These are phyloP conservation scores for Pterulicium gracile DNA, from an alignment of 1,284 basidiomycete species.

Conservation along the genomic window DNA sequence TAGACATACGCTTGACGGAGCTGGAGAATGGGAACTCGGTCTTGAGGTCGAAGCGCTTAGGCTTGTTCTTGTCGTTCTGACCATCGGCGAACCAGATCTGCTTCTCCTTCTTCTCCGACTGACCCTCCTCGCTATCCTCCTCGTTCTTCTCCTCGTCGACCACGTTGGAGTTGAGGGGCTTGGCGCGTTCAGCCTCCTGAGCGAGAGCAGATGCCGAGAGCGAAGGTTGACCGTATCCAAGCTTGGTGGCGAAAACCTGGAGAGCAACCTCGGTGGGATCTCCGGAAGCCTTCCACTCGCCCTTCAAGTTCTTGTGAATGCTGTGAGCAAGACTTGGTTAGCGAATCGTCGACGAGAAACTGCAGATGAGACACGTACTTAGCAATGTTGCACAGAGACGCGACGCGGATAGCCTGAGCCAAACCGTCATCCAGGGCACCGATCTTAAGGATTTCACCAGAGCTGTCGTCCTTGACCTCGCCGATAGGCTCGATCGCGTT, in stretches of 20 bases:
- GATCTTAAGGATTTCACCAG: slow-evolving; percentile 12
- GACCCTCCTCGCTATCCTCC: neutral
- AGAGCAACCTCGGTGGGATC: slow-evolving; percentile 62
- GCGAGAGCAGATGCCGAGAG: slow-evolving; percentile 14
- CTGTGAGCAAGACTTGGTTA: slow-evolving; percentile 11
- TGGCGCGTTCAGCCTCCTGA: slow-evolving; percentile 29
- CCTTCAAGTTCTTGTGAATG: slow-evolving; percentile 24
- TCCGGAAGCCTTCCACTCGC: slow-evolving; percentile 55
- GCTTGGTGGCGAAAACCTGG: slow-evolving; percentile 50
- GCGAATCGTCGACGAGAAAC: no score
- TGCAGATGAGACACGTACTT: slow-evolving; percentile 16
- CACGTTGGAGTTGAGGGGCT: slow-evolving; percentile 54
- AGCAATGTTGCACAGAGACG: slow-evolving; percentile 25
- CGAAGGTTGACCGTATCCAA: slow-evolving; percentile 19
- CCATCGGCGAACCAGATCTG: neutral
- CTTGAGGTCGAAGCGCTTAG: slow-evolving; percentile 20
- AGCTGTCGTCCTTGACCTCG: slow-evolving; percentile 14
- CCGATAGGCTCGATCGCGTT: slow-evolving; percentile 22
- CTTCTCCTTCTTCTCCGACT: neutral
- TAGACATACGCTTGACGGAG: slow-evolving; percentile 52
- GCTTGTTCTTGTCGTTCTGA: neutral
- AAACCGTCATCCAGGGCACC: slow-evolving; percentile 15
- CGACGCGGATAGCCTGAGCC: slow-evolving; percentile 18
- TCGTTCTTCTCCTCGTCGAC: slow-evolving; percentile 42
- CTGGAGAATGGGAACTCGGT: slow-evolving; percentile 50